Base-by-base conservation (phyloP, 371 early-diverging fungal genomes). In the Dentiscutata heterogama region DNA sequence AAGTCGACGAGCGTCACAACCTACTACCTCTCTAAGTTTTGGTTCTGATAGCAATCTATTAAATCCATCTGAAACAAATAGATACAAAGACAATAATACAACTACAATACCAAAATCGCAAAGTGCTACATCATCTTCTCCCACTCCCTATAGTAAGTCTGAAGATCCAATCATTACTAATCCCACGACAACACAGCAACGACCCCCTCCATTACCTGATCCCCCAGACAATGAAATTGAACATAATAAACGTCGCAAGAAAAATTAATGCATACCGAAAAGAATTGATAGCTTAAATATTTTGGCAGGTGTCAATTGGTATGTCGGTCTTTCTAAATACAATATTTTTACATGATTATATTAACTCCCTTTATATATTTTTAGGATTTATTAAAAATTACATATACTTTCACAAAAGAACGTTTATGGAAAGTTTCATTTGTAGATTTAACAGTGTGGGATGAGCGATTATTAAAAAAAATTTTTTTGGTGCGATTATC, bases 31-130 rank as follows among this genome's bases (percentile, higher is more conserved):
- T 5, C 65, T 79, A 68, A 42, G 71, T 20, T 80, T 80, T 58
- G 80, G 80, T 46, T 29, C 71, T 51, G 58, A 80, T 51, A 71
- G 70, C 39, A 80, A 71, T 71, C 46, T 80, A 35, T 80, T 80
- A 71, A 80, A 80, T 71, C 71, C 80, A 31, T 16, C 39, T 31
- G 51, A 63, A 16, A 71, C 13, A 25, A 68, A 79, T 71, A 80
- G 71, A 50, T 54, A 58, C 14, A 80, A 70, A 31, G 71, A 71
- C 16, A 80, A 68, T 78, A 63, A 67, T 53, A 39, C 46, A 29
- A 11, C 46, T 53, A 46, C 14, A 53, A 51, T 53, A 63, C 31
- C 58, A 25, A 27, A 53, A 56, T 39, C 54, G 31, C 65, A 35
- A 58, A 20, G 35, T 61, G 25, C 78, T 20, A 63, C 78, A 18